phyloP scores from a whole-genome alignment of 2,329 filamentous ascomycete species.

The Colletotrichum sp. region DNA sequence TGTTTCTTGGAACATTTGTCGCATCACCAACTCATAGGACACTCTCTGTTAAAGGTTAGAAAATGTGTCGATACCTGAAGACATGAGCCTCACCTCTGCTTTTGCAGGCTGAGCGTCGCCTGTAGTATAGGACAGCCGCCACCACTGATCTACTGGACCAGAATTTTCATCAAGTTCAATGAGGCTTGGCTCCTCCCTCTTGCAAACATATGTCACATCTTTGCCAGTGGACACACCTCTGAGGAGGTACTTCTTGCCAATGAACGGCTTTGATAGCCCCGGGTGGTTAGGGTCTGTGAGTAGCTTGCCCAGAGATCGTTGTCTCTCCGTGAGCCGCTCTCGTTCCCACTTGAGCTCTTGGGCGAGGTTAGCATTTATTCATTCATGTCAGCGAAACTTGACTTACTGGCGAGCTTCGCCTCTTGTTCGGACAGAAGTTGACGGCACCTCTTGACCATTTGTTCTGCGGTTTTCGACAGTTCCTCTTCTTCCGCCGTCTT shows the following conservation, averaged over 20 bases:
- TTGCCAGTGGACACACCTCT: conserved; percentile 55
- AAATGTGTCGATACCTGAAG: not conserved
- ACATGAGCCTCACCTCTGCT: conserved; percentile 48
- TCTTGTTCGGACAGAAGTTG: conserved; percentile 39
- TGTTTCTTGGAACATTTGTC: conserved; percentile 52
- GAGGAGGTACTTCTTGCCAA: conserved; percentile 52
- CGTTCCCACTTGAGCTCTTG: conserved; percentile 34
- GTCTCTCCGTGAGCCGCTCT: conserved; percentile 36
- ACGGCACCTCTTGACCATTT: conserved; percentile 37
- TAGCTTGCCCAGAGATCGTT: conserved; percentile 42
- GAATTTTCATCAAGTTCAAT: conserved; percentile 44
- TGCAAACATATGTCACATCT: conserved; percentile 57
- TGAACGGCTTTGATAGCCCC: conserved; percentile 40
- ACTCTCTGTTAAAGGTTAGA: conserved; percentile 46
- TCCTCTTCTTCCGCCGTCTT: conserved; percentile 36
- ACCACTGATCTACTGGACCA: conserved; percentile 55
- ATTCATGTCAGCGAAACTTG: no score
- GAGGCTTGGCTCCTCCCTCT: conserved; percentile 43
- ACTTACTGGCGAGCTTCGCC: conserved; percentile 39
- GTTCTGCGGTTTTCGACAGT: conserved; percentile 33
- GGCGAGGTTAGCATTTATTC: conserved; percentile 24
- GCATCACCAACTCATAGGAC: conserved; percentile 47
- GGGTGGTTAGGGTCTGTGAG: conserved; percentile 43
- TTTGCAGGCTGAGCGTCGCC: conserved; percentile 46
- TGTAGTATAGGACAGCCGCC: conserved; percentile 52